Conservation (phyloP, 176 grass and related monocot species). For the Carex cristatella region DNA sequence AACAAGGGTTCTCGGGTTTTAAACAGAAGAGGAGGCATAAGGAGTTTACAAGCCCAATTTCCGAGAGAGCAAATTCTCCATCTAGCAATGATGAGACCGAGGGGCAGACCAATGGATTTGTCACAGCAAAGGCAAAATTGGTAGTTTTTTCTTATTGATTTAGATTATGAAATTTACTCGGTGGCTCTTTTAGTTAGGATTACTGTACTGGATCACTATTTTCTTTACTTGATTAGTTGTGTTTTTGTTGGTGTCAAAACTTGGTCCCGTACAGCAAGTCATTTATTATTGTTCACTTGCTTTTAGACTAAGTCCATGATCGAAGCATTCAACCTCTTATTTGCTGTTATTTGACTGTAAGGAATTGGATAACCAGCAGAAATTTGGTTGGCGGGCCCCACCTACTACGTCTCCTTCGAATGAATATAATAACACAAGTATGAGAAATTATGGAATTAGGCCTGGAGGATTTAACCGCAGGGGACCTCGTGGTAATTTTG, state of each 20-base stretch:
- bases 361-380: slow-evolving; percentile 65
- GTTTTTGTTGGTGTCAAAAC: not conserved
- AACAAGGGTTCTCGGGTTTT: slow-evolving; percentile 18
- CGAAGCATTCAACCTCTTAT: not conserved
- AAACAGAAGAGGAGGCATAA: slow-evolving; percentile 57
- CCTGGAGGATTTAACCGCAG: slow-evolving; percentile 64
- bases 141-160: slow-evolving; percentile 26
- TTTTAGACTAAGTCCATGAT: not conserved
- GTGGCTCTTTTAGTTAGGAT: not conserved
- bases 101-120: slow-evolving; percentile 47
- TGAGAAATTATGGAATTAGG: slow-evolving; percentile 56
- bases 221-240: not conserved
- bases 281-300: slow-evolving; percentile 1
- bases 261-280: not conserved
- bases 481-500: slow-evolving; percentile 83
- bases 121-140: slow-evolving; percentile 84
- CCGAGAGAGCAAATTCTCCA: slow-evolving; percentile 62
- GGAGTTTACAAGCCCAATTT: slow-evolving; percentile 90
- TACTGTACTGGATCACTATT: not conserved
- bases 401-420: slow-evolving; percentile 62
- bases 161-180: not conserved
- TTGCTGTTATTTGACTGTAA: slow-evolving; percentile 18
- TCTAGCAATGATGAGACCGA: slow-evolving; percentile 67
- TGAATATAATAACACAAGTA: slow-evolving; percentile 46
- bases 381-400: slow-evolving; percentile 31